Evolutionary conservation across 2,329 filamentous ascomycete genomes (phyloP), one percentile per base, ranked within the genome.

Genomic region (Verruconis gallopava): DNA sequence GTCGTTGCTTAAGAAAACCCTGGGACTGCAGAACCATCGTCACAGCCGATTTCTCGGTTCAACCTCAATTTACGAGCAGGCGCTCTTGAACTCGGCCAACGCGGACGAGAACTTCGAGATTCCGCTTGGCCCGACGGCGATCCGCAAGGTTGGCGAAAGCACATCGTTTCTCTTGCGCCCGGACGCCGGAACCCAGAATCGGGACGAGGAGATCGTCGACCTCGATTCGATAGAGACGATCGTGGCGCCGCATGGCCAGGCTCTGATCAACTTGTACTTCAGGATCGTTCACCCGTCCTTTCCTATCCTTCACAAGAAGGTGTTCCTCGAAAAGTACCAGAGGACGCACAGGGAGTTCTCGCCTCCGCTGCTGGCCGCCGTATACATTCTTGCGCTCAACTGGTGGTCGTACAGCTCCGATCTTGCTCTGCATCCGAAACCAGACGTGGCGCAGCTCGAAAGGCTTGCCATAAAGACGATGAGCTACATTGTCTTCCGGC

Each of bases 231-330:
- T 91, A 50, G 81, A 89, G 60, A 69, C 68, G 28, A 64, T 82
- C 19, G 79, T 88, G 14, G 68, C 72, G 11, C 81, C 82, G 3
- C 71, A 86, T 55, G 82, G 83, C 12, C 73, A 73, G 33, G 72
- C 71, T 40, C 66, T 91, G 39, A 72, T 89, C 42, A 75, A 81
- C 49, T 64, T 88, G 9, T 89, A 84, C 63, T 89, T 88, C 49
- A 64, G 71, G 19, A 70, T 75, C 30, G 66, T 77, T 5, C 73
- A 77, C 48, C 73, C 73, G 0, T 68, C 64, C 44, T 75, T 72
- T 49, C 73, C 73, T 1, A 68, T 77, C 37, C 53, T 77, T 3
- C 72, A 77, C 50, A 77, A 77, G 51, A 69, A 67, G 21, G 72
- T 77, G 11, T 78, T 75, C 46, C 61, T 77, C 28, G 73, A 76